A percentile compares a stretch with the other conserved stretches of the same genome.
These are phyloP conservation scores for Coleophoma cylindrospora DNA, from an alignment of 2,329 filamentous ascomycete species.

Conservation along the genomic window DNA sequence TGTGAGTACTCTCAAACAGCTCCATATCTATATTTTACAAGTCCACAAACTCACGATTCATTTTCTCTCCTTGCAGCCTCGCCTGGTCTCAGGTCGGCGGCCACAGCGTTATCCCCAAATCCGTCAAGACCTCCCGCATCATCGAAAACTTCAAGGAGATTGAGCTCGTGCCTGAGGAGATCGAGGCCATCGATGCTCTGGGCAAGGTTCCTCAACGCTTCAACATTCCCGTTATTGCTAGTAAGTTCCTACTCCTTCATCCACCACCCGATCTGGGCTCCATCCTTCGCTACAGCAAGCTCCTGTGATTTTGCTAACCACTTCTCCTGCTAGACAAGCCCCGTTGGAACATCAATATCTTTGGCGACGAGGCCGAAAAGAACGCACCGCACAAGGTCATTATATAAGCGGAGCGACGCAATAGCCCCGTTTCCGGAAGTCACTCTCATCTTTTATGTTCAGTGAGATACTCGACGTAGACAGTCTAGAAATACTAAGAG, in stretches of 20 bases:
- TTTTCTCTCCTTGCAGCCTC: slow-evolving; percentile 43
- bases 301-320: too few relatives aligned
- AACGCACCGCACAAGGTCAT: too few relatives aligned
- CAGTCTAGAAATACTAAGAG: too few relatives aligned
- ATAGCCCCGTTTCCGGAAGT: too few relatives aligned
- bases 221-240: slow-evolving; percentile 40
- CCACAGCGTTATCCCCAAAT: slow-evolving; percentile 72
- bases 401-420: too few relatives aligned
- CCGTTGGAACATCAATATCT: too few relatives aligned
- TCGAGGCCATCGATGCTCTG: slow-evolving; percentile 56
- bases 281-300: too few relatives aligned
- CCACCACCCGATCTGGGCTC: too few relatives aligned
- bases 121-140: slow-evolving; percentile 63
- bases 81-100: slow-evolving; percentile 55
- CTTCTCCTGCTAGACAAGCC: too few relatives aligned
- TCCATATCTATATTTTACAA: slow-evolving; percentile 31
- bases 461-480: too few relatives aligned
- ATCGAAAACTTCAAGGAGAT: slow-evolving; percentile 65
- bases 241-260: slow-evolving; percentile 11
- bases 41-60: slow-evolving; percentile 37
- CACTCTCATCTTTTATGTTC: too few relatives aligned
- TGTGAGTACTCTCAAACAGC: slow-evolving; percentile 14
- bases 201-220: slow-evolving; percentile 44
- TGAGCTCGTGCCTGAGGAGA: slow-evolving; percentile 53
- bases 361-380: too few relatives aligned